Evolutionary conservation across 2,329 filamentous ascomycete genomes (phyloP).

Genomic region (Xylaria sp.): DNA sequence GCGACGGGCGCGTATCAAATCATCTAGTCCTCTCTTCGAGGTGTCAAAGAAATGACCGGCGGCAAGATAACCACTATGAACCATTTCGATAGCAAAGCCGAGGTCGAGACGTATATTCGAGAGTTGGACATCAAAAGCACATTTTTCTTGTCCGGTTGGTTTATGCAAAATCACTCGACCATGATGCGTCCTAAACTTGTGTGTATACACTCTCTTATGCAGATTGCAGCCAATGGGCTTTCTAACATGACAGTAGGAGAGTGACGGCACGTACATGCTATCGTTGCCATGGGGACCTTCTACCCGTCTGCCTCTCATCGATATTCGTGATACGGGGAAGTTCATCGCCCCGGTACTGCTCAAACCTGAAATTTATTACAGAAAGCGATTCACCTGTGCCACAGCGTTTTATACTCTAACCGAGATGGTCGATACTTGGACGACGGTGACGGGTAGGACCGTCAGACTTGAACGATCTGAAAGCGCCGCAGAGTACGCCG

Average conservation of each 20-base stretch:
- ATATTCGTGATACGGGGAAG: neutral
- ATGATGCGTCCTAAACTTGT: neutral
- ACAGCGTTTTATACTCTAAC: neutral
- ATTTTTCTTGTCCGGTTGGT: neutral
- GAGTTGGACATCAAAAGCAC: neutral
- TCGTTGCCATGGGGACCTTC: neutral
- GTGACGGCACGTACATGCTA: neutral
- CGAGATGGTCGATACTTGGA: constrained; percentile 4
- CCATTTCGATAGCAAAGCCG: constrained; percentile 1
- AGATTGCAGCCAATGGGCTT: neutral
- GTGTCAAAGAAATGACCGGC: neutral
- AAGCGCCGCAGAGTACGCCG: neutral
- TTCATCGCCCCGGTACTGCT: neutral
- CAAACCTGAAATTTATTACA: neutral
- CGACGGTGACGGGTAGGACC: neutral
- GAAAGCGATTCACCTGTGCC: neutral
- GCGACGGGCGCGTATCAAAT: neutral
- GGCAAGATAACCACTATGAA: neutral
- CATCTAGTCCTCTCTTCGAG: neutral
- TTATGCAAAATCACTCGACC: neutral
- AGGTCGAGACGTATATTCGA: neutral
- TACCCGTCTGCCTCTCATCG: neutral
- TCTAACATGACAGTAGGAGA: neutral
- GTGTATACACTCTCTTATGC: neutral
- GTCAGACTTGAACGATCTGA: neutral